Evolutionary conservation across 768 basidiomycete genomes (phyloP).

Genomic region (Termitomyces sp.): DNA sequence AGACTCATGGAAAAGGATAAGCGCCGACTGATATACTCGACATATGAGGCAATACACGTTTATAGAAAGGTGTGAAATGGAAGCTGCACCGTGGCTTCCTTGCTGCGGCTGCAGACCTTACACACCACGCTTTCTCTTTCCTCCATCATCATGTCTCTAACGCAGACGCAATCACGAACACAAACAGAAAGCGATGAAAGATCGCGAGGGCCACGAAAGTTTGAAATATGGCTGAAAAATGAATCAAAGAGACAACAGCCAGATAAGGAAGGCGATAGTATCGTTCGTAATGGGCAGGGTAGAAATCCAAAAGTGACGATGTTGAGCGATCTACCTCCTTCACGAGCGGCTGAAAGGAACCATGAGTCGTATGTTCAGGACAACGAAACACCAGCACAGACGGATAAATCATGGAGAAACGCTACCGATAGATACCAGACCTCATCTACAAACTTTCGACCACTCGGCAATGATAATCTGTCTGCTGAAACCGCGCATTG

Average conservation of each 20-base stretch:
- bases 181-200: background rate
- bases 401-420: background rate
- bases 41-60: slow-evolving; percentile 8
- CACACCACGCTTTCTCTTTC: background rate
- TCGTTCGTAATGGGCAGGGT: background rate
- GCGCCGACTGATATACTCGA: slow-evolving; percentile 5
- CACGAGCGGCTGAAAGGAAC: background rate
- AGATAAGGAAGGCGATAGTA: background rate
- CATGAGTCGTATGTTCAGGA: background rate
- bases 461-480: background rate
- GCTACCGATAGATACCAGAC: background rate
- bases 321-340: background rate
- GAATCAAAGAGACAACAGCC: background rate
- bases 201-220: background rate
- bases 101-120: background rate
- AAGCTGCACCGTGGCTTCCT: background rate
- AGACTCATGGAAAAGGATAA: background rate
- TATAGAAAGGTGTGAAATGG: slow-evolving; percentile 5
- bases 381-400: background rate
- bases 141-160: slow-evolving; percentile 3
- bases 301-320: background rate
- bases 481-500: background rate
- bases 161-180: background rate
- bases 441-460: background rate
- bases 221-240: background rate